phyloP scores from a whole-genome alignment of 1,139 yeast species.

The Debaryomyces coudertii region DNA sequence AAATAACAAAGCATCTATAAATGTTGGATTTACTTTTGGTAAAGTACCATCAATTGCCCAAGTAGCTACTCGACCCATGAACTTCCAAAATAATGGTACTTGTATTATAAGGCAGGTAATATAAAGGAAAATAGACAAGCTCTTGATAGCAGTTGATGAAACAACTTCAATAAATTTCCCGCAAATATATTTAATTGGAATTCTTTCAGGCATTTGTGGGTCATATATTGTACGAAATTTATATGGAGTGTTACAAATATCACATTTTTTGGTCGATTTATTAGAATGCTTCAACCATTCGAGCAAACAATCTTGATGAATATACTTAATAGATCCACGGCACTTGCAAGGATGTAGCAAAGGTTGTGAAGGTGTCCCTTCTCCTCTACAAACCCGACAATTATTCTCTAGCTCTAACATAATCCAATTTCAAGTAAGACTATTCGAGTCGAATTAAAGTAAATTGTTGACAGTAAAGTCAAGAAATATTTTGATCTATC shows the following conservation, averaged over 20 bases:
- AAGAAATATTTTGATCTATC: not conserved
- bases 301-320: conserved; percentile 87
- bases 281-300: conserved; percentile 83
- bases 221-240: conserved; percentile 72
- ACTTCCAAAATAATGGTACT: conserved; percentile 61
- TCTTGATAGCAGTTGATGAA: conserved; percentile 27
- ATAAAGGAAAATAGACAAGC: conserved; percentile 37
- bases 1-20: conserved; percentile 47
- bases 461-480: not conserved
- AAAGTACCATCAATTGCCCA: conserved; percentile 57
- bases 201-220: conserved; percentile 65
- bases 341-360: conserved; percentile 92
- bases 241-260: conserved; percentile 83
- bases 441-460: not conserved
- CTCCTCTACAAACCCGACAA: conserved; percentile 95
- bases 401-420: conserved; percentile 29
- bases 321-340: conserved; percentile 88
- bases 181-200: conserved; percentile 57
- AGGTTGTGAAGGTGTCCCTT: conserved; percentile 78
- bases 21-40: conserved; percentile 40
- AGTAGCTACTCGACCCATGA: conserved; percentile 53
- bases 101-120: conserved; percentile 49
- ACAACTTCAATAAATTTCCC: conserved; percentile 37
- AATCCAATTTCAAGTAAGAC: not conserved
- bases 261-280: conserved; percentile 70